Evolutionary conservation across 495 filamentous ascomycete genomes (phyloP).

Genomic region (Platismatia glauca): DNA sequence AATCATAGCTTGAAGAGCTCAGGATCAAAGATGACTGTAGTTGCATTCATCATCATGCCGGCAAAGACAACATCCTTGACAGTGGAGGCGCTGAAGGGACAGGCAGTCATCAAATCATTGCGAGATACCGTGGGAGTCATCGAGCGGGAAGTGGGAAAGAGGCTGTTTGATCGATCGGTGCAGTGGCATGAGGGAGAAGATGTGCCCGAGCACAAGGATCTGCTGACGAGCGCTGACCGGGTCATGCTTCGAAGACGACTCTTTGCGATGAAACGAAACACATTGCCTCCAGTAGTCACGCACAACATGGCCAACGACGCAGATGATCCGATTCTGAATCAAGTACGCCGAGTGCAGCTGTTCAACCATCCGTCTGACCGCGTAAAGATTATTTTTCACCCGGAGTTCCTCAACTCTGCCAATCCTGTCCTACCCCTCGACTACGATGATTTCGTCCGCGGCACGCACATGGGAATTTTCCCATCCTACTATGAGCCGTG

Average conservation of each 20-base stretch:
- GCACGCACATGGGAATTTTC: slow-evolving; percentile 92
- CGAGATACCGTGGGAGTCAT: slow-evolving; percentile 86
- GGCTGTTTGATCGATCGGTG: slow-evolving; percentile 86
- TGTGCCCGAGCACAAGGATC: slow-evolving; percentile 89
- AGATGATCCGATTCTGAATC: slow-evolving; percentile 92
- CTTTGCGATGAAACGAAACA: slow-evolving; percentile 90
- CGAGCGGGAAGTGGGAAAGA: slow-evolving; percentile 80
- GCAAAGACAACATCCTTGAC: slow-evolving; percentile 94
- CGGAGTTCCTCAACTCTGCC: slow-evolving; percentile 90
- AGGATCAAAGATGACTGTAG: slow-evolving; percentile 86
- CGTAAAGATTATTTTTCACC: slow-evolving; percentile 96
- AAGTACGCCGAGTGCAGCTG: slow-evolving; percentile 88
- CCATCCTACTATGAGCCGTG: slow-evolving; percentile 98
- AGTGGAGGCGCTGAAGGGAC: slow-evolving; percentile 91
- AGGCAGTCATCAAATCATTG: slow-evolving; percentile 93
- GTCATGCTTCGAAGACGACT: slow-evolving; percentile 85
- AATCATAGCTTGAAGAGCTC: slow-evolving; percentile 83
- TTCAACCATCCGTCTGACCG: slow-evolving; percentile 94
- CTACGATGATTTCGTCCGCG: slow-evolving; percentile 97
- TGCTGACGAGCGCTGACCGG: slow-evolving; percentile 83
- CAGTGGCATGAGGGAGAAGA: slow-evolving; percentile 90
- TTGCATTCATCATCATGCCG: slow-evolving; percentile 99
- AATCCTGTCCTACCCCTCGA: slow-evolving; percentile 93
- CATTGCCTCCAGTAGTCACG: slow-evolving; percentile 91
- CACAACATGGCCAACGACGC: slow-evolving; percentile 96